Conservation (phyloP, 192 early-diverging fungal genomes). For the Umbelopsis sp. region DNA sequence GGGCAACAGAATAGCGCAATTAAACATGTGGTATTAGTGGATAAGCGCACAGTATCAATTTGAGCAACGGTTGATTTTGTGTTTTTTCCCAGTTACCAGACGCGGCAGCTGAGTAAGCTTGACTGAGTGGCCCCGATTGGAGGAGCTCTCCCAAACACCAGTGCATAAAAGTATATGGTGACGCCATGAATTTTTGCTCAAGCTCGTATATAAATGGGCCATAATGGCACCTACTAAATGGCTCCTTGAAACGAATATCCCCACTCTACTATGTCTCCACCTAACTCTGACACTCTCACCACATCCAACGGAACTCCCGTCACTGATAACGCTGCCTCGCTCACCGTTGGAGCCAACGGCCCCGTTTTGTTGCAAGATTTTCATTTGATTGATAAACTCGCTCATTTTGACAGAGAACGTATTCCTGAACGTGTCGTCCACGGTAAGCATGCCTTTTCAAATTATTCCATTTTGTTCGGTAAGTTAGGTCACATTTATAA, state of each 20-base stretch:
- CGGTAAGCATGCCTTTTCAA: not conserved
- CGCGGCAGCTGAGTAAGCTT: slow-evolving; percentile 13
- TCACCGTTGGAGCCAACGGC: slow-evolving; percentile 60
- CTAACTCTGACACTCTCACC: slow-evolving; percentile 28
- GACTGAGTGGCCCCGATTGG: not conserved
- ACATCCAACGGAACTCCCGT: slow-evolving; percentile 67
- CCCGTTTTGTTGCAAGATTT: slow-evolving; percentile 70
- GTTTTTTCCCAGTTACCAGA: slow-evolving; percentile 11
- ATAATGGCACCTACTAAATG: not conserved
- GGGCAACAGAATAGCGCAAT: no score
- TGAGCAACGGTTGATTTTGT: not conserved
- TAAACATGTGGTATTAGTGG: no score
- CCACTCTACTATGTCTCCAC: no score
- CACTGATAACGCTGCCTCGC: slow-evolving; percentile 65
- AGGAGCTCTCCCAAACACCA: not conserved
- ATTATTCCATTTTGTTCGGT: not conserved
- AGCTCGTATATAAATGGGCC: not conserved
- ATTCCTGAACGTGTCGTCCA: slow-evolving; percentile 89
- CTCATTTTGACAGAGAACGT: slow-evolving; percentile 86
- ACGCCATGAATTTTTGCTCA: not conserved
- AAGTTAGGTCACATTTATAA: no score
- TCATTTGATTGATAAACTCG: slow-evolving; percentile 69
- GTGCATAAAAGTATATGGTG: not conserved
- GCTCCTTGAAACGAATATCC: not conserved
- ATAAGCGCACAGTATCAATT: not conserved